Percentiles rank a stretch among this genome's conserved stretches.
Conservation (phyloP, 2,329 filamentous ascomycete species). For the Aspergillus bombycis region DNA sequence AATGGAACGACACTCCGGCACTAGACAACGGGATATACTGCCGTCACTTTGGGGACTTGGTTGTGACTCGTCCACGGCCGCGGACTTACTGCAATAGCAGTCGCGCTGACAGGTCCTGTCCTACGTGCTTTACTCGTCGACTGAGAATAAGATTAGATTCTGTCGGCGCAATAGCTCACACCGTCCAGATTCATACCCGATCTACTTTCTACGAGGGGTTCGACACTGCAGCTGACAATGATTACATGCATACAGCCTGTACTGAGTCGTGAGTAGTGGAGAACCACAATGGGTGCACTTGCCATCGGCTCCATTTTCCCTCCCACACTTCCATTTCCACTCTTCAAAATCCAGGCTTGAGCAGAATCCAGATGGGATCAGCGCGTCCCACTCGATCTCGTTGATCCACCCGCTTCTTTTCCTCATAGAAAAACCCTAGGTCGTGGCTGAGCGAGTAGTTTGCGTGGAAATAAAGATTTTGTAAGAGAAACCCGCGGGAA, state of each 20-base stretch:
- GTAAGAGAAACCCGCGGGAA: background rate
- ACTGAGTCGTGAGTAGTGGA: background rate
- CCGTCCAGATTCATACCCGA: background rate
- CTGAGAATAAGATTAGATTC: background rate
- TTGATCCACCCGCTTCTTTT: background rate
- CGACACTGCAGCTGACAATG: background rate
- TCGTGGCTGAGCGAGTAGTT: background rate
- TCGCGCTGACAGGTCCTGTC: too few species aligned
- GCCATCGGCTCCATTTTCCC: background rate
- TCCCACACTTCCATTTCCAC: slow-evolving; percentile 1
- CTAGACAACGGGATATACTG: background rate
- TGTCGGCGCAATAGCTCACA: background rate
- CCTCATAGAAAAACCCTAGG: background rate
- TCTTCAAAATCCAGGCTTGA: background rate
- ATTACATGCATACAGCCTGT: background rate
- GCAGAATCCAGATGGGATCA: background rate
- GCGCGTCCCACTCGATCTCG: background rate
- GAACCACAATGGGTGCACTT: background rate
- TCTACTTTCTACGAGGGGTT: background rate
- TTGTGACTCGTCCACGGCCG: background rate
- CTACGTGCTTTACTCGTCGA: too few species aligned
- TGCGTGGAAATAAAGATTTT: background rate
- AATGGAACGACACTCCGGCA: background rate
- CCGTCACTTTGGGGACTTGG: too few species aligned
- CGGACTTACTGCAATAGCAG: background rate